These are phyloP conservation scores for Hymenoscyphus infarciens DNA, from an alignment of 2,329 filamentous ascomycete genomes.

Conservation along the genomic window DNA sequence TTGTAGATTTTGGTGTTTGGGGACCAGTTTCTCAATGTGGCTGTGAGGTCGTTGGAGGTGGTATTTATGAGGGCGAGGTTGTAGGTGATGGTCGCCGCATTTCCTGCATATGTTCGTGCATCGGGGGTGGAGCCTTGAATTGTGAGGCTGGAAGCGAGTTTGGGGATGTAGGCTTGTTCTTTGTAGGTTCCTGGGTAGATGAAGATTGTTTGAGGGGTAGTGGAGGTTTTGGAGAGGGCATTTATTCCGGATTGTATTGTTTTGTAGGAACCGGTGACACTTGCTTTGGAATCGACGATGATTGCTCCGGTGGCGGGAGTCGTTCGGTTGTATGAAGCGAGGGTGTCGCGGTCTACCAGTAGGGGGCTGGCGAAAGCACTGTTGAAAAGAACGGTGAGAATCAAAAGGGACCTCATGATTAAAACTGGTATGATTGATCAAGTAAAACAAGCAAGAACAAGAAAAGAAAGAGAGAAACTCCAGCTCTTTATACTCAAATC, in stretches of 20 bases:
- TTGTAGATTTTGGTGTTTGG: constrained; percentile 56
- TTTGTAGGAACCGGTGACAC: constrained; percentile 26
- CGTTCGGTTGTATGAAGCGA: constrained; percentile 29
- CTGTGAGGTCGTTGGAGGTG: constrained; percentile 41
- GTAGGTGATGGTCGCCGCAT: constrained; percentile 46
- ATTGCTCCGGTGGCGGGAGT: constrained; percentile 44
- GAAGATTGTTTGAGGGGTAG: constrained; percentile 49
- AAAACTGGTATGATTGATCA: not conserved
- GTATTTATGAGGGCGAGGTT: constrained; percentile 39
- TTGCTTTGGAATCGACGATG: constrained; percentile 41
- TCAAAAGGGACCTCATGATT: not conserved
- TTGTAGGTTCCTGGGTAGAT: constrained; percentile 53
- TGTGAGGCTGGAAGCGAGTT: constrained; percentile 45
- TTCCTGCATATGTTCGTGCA: constrained; percentile 43
- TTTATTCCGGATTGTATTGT: constrained; percentile 24
- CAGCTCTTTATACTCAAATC: not conserved
- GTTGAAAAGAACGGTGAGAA: not conserved
- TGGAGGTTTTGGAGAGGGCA: constrained; percentile 42
- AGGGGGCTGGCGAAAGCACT: not conserved
- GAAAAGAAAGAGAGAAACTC: not conserved
- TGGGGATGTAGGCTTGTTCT: constrained; percentile 53
- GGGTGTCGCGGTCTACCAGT: constrained; percentile 11
- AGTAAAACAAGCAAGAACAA: not conserved
- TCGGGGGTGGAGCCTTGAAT: constrained; percentile 52
- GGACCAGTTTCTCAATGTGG: constrained; percentile 33